Percentiles rank a stretch among this genome's conserved stretches.
These are phyloP conservation scores for Leccinum longicurvipes DNA, from an alignment of 768 basidiomycete species.

Conservation along the genomic window DNA sequence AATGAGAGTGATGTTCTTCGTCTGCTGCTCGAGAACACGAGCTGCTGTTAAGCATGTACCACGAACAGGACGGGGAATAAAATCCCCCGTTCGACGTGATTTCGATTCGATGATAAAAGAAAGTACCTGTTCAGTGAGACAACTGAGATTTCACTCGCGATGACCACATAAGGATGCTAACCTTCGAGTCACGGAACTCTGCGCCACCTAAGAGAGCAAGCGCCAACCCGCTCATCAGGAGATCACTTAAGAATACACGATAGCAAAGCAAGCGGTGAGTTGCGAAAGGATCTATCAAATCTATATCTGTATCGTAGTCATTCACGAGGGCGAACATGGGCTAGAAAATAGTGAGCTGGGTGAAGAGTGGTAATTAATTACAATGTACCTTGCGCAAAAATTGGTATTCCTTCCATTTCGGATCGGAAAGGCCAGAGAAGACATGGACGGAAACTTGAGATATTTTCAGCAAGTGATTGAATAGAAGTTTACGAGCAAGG, in stretches of 20 bases:
- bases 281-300: slow-evolving; percentile 7
- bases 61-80: slow-evolving; percentile 8
- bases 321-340: slow-evolving; percentile 66
- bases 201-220: slow-evolving; percentile 51
- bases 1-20: neutral
- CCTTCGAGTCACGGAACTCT: slow-evolving; percentile 65
- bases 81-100: slow-evolving; percentile 18
- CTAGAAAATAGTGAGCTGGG: slow-evolving; percentile 31
- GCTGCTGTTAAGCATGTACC: slow-evolving; percentile 6
- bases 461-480: slow-evolving; percentile 43
- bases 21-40: slow-evolving; percentile 6
- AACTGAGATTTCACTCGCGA: neutral
- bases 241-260: slow-evolving; percentile 45
- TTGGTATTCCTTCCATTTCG: slow-evolving; percentile 47
- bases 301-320: slow-evolving; percentile 42
- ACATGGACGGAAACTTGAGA: slow-evolving; percentile 41
- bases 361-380: neutral
- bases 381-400: slow-evolving; percentile 38
- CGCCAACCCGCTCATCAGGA: slow-evolving; percentile 48
- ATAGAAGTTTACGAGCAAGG: slow-evolving; percentile 51
- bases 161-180: slow-evolving; percentile 14
- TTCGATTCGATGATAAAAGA: slow-evolving; percentile 55
- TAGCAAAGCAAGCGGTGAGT: slow-evolving; percentile 41
- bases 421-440: slow-evolving; percentile 46
- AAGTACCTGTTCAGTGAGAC: slow-evolving; percentile 41